Base-by-base conservation (phyloP, 169 alveolate species). In the Cryptosporidium ubiquitum region DNA sequence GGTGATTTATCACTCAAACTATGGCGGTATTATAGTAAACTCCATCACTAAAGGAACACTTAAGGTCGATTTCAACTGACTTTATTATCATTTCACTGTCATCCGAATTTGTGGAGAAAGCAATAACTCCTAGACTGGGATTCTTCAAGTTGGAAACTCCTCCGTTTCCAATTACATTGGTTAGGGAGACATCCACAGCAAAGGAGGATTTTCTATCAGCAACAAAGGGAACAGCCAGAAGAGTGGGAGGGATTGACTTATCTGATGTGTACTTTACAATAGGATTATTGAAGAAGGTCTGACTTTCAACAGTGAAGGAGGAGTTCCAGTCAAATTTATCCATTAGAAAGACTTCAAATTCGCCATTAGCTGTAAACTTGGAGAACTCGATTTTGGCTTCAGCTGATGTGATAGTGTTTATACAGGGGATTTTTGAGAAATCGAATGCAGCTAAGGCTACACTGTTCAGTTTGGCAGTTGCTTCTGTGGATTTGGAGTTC, bases 241-340 rank as follows among this genome's bases (percentile, higher is more conserved):
- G 60, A 20, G 86, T 61, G n/a, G 86, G 86, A 26, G 79, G 79
- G 10, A 60, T 47, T 3, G 86, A 39, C 18, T 23, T 12, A n/a
- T 64, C 68, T 4, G 44, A 10, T 1, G 79, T 23, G 51, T 79
- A 79, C 33, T 74, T 31, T 29, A n/a, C 31, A 10, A 29, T 60
- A 12, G 85, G 85, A 49, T 79, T 64, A 20, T 64, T 47, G 26
- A 79, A 60, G 26, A 79, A 79, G 69, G 47, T 79, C 51, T 79
- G 86, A 61, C 73, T 40, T 60, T 79, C 75, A 18, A 40, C 60
- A 7, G 42, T 12, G 57, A 73, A 73, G 7, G 75, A 79, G 14
- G 73, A 61, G 75, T 79, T 44, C 86, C 86, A 79, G 68, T 79
- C 75, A 33, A 79, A 79, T n/a, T 20, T 4, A 23, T 61, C 75